phyloP scores from a whole-genome alignment of 768 basidiomycete species.

The Kwoniella pini region DNA sequence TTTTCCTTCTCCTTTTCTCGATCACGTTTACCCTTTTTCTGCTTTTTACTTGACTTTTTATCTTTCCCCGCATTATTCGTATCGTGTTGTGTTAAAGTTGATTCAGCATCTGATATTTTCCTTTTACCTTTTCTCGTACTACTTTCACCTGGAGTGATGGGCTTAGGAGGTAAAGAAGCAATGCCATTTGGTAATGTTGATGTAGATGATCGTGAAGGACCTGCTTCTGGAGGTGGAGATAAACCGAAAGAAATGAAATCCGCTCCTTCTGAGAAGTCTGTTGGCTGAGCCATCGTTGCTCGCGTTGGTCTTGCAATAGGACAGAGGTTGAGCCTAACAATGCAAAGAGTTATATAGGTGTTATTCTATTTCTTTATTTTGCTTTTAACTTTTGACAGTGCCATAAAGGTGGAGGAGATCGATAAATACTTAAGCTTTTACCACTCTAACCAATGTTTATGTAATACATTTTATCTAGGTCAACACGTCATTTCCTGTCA shows the following conservation, averaged over 20 bases:
- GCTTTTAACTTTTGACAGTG: background rate
- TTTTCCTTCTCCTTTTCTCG: slow-evolving; percentile 20
- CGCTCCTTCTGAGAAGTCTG: slow-evolving; percentile 24
- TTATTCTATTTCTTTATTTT: too few species aligned
- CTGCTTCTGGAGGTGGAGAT: slow-evolving; percentile 26
- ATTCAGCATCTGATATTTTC: slow-evolving; percentile 8
- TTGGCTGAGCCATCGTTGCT: slow-evolving; percentile 1
- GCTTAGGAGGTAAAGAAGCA: background rate
- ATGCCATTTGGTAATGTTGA: background rate
- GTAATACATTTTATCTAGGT: background rate
- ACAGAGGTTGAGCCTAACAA: background rate
- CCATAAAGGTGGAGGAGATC: background rate
- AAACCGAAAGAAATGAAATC: slow-evolving; percentile 51
- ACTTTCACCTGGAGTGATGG: background rate
- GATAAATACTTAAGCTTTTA: background rate
- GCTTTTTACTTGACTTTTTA: slow-evolving; percentile 4
- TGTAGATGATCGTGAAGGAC: slow-evolving; percentile 14
- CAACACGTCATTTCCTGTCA: slow-evolving; percentile 6
- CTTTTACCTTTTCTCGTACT: slow-evolving; percentile 14
- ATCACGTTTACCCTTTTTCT: slow-evolving; percentile 22
- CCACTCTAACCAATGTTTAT: background rate
- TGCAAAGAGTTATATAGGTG: too few species aligned
- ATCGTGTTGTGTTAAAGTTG: background rate
- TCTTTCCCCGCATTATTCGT: background rate
- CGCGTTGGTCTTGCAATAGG: background rate